Base-by-base conservation (phyloP, 83 land plant genomes). In the Thuja plicata region DNA sequence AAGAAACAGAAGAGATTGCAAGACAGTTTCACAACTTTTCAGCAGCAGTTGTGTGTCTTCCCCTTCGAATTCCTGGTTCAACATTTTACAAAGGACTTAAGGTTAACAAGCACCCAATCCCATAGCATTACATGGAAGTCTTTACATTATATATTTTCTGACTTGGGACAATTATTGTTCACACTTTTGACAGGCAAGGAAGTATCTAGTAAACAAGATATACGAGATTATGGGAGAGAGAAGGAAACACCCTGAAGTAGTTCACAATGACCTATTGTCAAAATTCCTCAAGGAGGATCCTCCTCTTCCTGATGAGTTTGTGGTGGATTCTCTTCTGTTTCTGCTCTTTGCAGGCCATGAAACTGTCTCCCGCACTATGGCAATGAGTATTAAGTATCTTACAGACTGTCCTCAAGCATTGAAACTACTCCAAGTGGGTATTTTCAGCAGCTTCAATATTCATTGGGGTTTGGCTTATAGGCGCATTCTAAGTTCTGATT, bases 321-420 rank as follows among this genome's bases (percentile, higher is more conserved):
- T 83, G 32, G 50, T 32, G 27, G 57, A 83, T 13, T n/a, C 52
- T 10, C 13, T 83, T 48, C 48, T 83, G 4, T 83, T 83, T 32
- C 34, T 83, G 2, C 85, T 83, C 11, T 83, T 83, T 46, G 85
- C 85, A n/a, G 85, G 85, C 15, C 85, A 83, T 13, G 85, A 83
- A 45, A 83, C 57, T 6, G 27, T 54, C 7, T 83, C 57, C 11
- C 50, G 57, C 16, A 5, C 85, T 21, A 83, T 83, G 55, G 52
- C 85, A 83, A 45, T 83, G 30, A 30, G 55, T 15, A 83, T 83
- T 17, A 83, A 83, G 85, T 83, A 12, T 83, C 85, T 83, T 15
- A 83, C 57, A 11, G 34, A 12, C 0, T 83, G 85, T 11, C 85
- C 85, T 13, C 50, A 48, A 13, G 85, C 85, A 13, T 83, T 83